A percentile compares a stretch with the other conserved stretches of the same genome.
Evolutionary conservation across 495 filamentous ascomycete species (phyloP).

Genomic region (Penicillium tannophilum): DNA sequence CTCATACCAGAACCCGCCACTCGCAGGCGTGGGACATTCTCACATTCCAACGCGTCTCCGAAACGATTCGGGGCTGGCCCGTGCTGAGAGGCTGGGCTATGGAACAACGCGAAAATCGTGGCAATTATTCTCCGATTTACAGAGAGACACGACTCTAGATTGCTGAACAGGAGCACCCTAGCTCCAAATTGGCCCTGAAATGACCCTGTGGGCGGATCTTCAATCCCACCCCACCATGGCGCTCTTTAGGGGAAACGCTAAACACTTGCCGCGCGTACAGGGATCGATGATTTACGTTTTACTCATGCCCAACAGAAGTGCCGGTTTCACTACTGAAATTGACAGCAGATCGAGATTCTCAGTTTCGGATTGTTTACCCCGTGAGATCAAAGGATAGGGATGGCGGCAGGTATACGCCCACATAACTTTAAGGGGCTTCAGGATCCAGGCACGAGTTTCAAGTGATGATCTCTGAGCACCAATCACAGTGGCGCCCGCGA

Average conservation of each 20-base stretch:
- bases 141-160: not conserved
- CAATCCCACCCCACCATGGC: conserved; percentile 19
- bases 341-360: not conserved
- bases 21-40: conserved; percentile 29
- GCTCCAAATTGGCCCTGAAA: conserved; percentile 4
- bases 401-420: not conserved
- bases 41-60: conserved; percentile 32
- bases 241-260: conserved; percentile 11
- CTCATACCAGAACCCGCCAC: conserved; percentile 29
- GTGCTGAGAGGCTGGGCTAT: conserved; percentile 20
- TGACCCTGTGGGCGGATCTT: conserved; percentile 18
- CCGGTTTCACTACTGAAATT: not conserved
- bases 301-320: not conserved
- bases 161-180: not conserved
- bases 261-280: conserved; percentile 20
- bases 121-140: conserved; percentile 20
- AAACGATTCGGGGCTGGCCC: conserved; percentile 14
- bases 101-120: conserved; percentile 2
- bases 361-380: not conserved
- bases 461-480: conserved; percentile 5
- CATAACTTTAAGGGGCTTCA: not conserved
- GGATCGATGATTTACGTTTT: conserved; percentile 2
- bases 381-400: not conserved
- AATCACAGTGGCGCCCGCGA: conserved; percentile 15
- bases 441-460: conserved; percentile 6